Percentiles rank a stretch among this genome's conserved stretches.
Conservation (phyloP, 129 eudicot species). For the Smallanthus sonchifolius region DNA sequence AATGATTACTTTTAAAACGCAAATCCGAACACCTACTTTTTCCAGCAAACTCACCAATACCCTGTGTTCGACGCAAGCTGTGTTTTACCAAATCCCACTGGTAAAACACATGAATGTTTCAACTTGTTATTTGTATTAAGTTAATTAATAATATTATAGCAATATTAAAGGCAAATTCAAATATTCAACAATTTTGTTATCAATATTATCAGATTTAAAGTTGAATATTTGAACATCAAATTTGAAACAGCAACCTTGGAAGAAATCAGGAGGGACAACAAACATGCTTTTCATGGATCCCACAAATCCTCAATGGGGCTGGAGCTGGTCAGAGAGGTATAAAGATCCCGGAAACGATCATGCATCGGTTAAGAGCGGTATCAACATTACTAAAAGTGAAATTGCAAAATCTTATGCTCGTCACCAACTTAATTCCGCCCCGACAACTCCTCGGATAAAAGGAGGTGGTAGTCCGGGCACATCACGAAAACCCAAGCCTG, state of each 20-base stretch:
- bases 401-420: slow-evolving; percentile 80
- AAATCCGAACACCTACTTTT: no score
- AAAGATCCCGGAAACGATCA: slow-evolving; percentile 40
- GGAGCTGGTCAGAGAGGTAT: slow-evolving; percentile 97
- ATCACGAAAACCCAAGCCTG: slow-evolving; percentile 46
- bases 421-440: slow-evolving; percentile 66
- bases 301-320: slow-evolving; percentile 95
- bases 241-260: slow-evolving; percentile 70
- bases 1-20: no score
- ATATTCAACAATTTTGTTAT: no score
- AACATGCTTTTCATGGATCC: slow-evolving; percentile 84
- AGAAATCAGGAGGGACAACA: slow-evolving; percentile 53
- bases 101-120: no score
- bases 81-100: no score
- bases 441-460: slow-evolving; percentile 45
- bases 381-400: slow-evolving; percentile 43
- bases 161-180: no score
- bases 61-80: no score
- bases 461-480: slow-evolving; percentile 23
- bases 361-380: slow-evolving; percentile 38
- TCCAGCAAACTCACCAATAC: no score
- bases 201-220: no score
- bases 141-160: no score
- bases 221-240: background rate
- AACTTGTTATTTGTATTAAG: no score